These are phyloP conservation scores for Exserohilum rostratum DNA, from an alignment of 2,329 filamentous ascomycete genomes.

Conservation along the genomic window DNA sequence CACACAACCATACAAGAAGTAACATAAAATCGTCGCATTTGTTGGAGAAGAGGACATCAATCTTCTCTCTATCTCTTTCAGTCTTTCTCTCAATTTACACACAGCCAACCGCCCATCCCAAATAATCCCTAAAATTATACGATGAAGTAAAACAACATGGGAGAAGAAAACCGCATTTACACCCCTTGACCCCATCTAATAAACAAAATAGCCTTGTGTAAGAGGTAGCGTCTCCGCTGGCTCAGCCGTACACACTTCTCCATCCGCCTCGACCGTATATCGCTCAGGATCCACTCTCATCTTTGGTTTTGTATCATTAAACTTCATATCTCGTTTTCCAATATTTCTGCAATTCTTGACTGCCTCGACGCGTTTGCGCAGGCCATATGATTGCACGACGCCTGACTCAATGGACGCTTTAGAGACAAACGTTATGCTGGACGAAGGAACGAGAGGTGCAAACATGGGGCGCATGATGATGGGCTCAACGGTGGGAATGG, in stretches of 20 bases:
- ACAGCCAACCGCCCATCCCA: no score
- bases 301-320: slow-evolving; percentile 79
- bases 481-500: slow-evolving; percentile 85
- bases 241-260: slow-evolving; percentile 72
- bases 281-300: slow-evolving; percentile 93
- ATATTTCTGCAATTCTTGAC: slow-evolving; percentile 77
- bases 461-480: slow-evolving; percentile 87
- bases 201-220: slow-evolving; percentile 78
- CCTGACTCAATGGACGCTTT: slow-evolving; percentile 71
- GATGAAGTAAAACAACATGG: no score
- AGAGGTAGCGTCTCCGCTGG: slow-evolving; percentile 74
- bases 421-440: slow-evolving; percentile 84
- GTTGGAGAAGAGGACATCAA: no score
- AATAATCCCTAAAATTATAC: no score
- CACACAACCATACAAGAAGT: no score
- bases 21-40: no score
- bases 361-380: slow-evolving; percentile 80
- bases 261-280: slow-evolving; percentile 87
- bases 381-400: slow-evolving; percentile 70
- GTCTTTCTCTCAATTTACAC: no score
- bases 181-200: slow-evolving; percentile 52
- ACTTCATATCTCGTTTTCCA: slow-evolving; percentile 87
- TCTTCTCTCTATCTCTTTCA: no score
- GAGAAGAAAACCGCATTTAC: no score
- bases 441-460: slow-evolving; percentile 71